phyloP scores from a whole-genome alignment of 805 yeast species.

The Grigorovia yakushimaensis region DNA sequence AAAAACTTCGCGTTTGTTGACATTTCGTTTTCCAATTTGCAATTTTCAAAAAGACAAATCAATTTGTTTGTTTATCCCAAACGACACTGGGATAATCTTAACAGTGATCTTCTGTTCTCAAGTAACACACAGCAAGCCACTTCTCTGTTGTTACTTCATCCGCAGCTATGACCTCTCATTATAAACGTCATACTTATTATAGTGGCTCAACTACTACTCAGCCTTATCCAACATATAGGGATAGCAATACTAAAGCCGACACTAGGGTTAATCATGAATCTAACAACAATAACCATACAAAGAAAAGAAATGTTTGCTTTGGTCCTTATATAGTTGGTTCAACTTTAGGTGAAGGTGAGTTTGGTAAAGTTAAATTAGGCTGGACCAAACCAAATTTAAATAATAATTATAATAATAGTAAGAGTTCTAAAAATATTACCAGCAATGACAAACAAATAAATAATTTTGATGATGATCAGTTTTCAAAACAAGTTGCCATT shows the following conservation, averaged over 20 bases:
- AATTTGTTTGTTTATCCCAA: background rate
- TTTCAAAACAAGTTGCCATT: constrained; percentile 80
- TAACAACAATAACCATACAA: background rate
- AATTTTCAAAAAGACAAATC: background rate
- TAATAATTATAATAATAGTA: too few species aligned
- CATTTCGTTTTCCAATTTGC: background rate
- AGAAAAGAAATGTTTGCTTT: constrained; percentile 64
- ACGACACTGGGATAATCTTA: background rate
- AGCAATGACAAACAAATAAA: too few species aligned
- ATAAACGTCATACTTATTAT: background rate
- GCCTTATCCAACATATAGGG: background rate
- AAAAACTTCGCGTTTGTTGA: background rate
- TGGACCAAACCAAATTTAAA: constrained; percentile 53
- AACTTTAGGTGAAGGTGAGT: constrained; percentile 95
- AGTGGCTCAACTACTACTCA: background rate
- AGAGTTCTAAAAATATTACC: too few species aligned
- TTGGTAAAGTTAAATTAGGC: constrained; percentile 94
- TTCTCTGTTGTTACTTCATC: background rate
- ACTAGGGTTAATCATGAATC: too few species aligned
- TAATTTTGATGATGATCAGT: constrained; percentile 9
- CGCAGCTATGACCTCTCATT: background rate
- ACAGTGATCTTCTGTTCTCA: background rate
- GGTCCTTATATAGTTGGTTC: constrained; percentile 88
- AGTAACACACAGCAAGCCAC: background rate
- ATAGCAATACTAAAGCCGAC: too few species aligned